Evolutionary conservation across 2,329 filamentous ascomycete species (phyloP).

Genomic region (Fusarium nodosum): DNA sequence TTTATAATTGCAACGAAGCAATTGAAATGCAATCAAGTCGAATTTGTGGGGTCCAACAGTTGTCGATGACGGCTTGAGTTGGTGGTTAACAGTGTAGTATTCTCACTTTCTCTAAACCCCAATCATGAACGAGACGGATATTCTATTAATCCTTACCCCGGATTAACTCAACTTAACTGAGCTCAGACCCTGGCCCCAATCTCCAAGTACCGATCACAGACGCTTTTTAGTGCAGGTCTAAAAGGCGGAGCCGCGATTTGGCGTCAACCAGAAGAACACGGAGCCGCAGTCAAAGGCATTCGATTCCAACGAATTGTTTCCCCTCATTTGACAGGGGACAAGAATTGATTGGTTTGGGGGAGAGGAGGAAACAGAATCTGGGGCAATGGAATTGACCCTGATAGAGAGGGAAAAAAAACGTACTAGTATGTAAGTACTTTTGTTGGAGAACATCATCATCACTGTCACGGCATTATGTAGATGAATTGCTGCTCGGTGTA

Average conservation of each 20-base stretch:
- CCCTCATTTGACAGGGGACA: conserved; percentile 32
- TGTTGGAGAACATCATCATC: background rate
- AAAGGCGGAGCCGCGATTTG: conserved; percentile 49
- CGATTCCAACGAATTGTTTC: conserved; percentile 14
- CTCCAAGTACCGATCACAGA: conserved; percentile 7
- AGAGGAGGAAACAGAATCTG: conserved; percentile 4
- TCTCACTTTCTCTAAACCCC: background rate
- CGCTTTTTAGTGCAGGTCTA: conserved; percentile 26
- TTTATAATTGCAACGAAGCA: background rate
- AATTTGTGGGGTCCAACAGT: conserved; percentile 12
- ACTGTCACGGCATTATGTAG: background rate
- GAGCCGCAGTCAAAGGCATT: conserved; percentile 43
- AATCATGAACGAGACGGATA: background rate
- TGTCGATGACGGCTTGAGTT: conserved; percentile 38
- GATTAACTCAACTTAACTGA: background rate
- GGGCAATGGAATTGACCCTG: conserved; percentile 20
- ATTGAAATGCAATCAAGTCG: conserved; percentile 20
- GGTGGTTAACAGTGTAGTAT: background rate
- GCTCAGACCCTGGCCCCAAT: background rate
- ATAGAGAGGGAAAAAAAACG: background rate
- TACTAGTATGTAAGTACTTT: background rate
- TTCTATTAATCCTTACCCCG: conserved; percentile 25
- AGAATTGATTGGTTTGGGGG: background rate
- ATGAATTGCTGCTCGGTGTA: background rate
- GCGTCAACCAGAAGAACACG: conserved; percentile 41